These are phyloP conservation scores for Kalanchoe fedtschenkoi DNA, from an alignment of 164 flowering plant genomes.

Conservation along the genomic window DNA sequence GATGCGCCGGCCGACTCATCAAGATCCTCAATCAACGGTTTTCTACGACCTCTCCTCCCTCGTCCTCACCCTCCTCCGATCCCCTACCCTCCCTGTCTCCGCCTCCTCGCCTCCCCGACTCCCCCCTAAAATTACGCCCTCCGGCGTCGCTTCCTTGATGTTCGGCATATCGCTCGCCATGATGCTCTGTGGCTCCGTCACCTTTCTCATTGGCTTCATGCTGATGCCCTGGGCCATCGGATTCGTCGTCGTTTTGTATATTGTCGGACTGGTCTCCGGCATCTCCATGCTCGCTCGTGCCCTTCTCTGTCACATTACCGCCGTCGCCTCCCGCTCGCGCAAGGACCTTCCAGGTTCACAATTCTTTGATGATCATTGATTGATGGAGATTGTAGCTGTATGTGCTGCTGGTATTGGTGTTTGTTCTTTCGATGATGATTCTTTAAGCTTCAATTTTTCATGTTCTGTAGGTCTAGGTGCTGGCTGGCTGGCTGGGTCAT, in stretches of 20 bases:
- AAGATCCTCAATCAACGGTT: background rate
- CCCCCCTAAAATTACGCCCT: constrained; percentile 45
- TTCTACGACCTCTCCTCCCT: background rate
- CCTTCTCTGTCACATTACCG: constrained; percentile 33
- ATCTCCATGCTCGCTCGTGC: constrained; percentile 58
- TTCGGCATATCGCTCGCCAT: constrained; percentile 69
- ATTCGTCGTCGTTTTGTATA: constrained; percentile 55
- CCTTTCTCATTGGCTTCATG: constrained; percentile 80
- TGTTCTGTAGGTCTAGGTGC: no score
- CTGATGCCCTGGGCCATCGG: constrained; percentile 97
- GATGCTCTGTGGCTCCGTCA: constrained; percentile 95
- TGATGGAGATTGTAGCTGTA: background rate
- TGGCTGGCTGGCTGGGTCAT: no score
- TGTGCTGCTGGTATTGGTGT: background rate
- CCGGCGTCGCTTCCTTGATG: constrained; percentile 77
- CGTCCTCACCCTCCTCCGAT: background rate
- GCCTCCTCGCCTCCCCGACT: constrained; percentile 6
- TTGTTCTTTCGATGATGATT: no score
- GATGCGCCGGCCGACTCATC: no score
- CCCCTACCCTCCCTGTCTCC: background rate
- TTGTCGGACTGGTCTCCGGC: constrained; percentile 61
- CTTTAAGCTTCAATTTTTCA: no score
- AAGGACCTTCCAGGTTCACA: constrained; percentile 52
- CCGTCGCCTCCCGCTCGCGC: constrained; percentile 32
- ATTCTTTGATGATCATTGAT: no score